Evolutionary conservation across 2,329 filamentous ascomycete species (phyloP), one percentile per base, ranked within the genome.

Genomic region (Colletotrichum brevisporum): DNA sequence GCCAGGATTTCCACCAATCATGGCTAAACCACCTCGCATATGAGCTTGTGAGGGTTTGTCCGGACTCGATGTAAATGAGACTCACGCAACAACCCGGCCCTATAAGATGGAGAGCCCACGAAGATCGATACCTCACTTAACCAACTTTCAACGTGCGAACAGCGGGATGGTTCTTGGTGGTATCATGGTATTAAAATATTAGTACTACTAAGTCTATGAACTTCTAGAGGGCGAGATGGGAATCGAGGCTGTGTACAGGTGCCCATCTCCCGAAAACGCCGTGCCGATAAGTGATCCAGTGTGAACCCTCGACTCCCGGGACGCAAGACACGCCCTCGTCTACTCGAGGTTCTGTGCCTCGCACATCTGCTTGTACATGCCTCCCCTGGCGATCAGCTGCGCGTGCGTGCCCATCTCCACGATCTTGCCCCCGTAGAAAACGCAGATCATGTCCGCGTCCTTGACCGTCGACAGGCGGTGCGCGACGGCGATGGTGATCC

Each of bases 401-500:
- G 83, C 80, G 75, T 92, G 89, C 21, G 85, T 85, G n/a, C 91
- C 90, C 63, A 82, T 79, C 75, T 92, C 89, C 1, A 89, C 81
- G 45, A 92, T 84, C 24, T 78, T 81, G 6, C 86, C 86, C 2
- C 83, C 79, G 9, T 88, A 86, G 74, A 91, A 89, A 0, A 91
- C 88, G 71, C 86, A 89, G 48, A 91, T 91, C 3, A 83, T 77
- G 74, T 91, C 86, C 0, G 87, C 88, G 64, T 90, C 84, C 73
- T 88, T 90, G 2, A 88, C 83, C 0, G 83, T 84, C 26, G 88
- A 83, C 5, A 84, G 74, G 5, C 90, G 83, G 76, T 92, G 91
- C 1, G 91, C 90, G 1, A 93, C 89, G 4, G 90, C 89, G 10
- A 93, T 82, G 0, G 89, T 91, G 0, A 90, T 85, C 58, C 77